A percentile compares a stretch with the other conserved stretches of the same genome.
phyloP scores from a whole-genome alignment of 1,284 basidiomycete genomes.

The Sporisorium iseilematis-ciliati region DNA sequence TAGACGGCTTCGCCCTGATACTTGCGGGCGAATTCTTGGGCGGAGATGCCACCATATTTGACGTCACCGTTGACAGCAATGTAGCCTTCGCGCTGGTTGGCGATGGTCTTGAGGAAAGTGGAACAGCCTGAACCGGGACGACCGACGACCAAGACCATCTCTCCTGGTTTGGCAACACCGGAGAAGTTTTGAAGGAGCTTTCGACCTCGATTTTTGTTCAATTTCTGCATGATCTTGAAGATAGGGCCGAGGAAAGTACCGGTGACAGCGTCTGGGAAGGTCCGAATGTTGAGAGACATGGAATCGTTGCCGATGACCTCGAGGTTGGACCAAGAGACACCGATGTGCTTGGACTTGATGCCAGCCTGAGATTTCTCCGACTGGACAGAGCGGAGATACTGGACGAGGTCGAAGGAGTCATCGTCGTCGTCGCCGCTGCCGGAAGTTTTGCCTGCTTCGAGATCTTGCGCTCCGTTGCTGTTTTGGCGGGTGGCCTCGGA shows the following conservation, averaged over 20 bases:
- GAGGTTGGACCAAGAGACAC: conserved; percentile 57
- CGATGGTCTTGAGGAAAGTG: conserved; percentile 74
- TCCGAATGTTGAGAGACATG: conserved; percentile 56
- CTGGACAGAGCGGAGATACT: conserved; percentile 78
- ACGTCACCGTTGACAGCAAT: conserved; percentile 62
- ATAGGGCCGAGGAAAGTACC: conserved; percentile 62
- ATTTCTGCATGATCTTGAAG: conserved; percentile 63
- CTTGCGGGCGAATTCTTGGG: conserved; percentile 73
- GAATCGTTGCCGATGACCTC: conserved; percentile 52
- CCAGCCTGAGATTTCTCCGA: conserved; percentile 74
- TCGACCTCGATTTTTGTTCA: conserved; percentile 21
- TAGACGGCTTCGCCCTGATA: conserved; percentile 57
- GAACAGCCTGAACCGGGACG: conserved; percentile 76
- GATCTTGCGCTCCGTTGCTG: conserved; percentile 14
- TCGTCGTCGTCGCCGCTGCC: conserved; percentile 10
- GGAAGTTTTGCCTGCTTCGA: conserved; percentile 21
- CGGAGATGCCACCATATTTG: conserved; percentile 71
- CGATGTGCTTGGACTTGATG: conserved; percentile 54
- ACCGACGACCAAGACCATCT: conserved; percentile 75
- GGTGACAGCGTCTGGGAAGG: conserved; percentile 69
- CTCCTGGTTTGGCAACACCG: conserved; percentile 73
- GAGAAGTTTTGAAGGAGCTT: conserved; percentile 50
- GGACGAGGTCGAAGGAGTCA: conserved; percentile 78
- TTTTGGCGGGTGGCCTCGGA: conserved; percentile 20
- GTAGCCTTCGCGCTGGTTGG: conserved; percentile 72